phyloP scores from a whole-genome alignment of 352 stramenopile species.

The Pythium myriotylum region DNA sequence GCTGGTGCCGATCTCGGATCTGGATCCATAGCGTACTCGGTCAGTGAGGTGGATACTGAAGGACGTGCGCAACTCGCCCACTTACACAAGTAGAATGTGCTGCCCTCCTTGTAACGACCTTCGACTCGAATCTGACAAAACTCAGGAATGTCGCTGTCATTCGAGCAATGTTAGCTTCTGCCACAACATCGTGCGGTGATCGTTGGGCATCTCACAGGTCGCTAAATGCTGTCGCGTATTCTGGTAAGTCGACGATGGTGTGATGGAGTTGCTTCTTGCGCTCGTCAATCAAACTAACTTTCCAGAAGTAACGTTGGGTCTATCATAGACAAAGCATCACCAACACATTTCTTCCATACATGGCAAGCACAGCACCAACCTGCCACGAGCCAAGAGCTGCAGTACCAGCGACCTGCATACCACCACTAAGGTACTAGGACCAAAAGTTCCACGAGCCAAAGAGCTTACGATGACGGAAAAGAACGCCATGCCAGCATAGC shows the following conservation, averaged over 20 bases:
- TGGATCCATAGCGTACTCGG: constrained; percentile 18
- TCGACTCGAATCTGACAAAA: constrained; percentile 74
- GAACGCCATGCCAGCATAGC: constrained; percentile 83
- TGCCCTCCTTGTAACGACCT: constrained; percentile 68
- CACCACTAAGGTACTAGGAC: too few relatives aligned
- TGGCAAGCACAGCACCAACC: constrained; percentile 27
- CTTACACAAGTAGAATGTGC: constrained; percentile 79
- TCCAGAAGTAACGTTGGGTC: constrained; percentile 90
- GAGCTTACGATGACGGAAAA: constrained; percentile 72
- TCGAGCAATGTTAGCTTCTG: background rate
- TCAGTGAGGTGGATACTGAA: too few relatives aligned
- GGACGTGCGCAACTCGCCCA: background rate
- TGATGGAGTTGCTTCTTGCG: constrained; percentile 75
- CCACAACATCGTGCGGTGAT: background rate
- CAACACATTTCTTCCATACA: background rate
- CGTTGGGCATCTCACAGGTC: constrained; percentile 61
- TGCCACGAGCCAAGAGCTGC: constrained; percentile 83
- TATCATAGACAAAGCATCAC: constrained; percentile 26
- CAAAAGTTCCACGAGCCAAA: too few relatives aligned
- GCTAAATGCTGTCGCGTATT: constrained; percentile 56
- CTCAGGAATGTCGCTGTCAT: constrained; percentile 69
- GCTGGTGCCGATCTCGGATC: constrained; percentile 82
- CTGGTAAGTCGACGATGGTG: constrained; percentile 60
- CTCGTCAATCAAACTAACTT: constrained; percentile 85
- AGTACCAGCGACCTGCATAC: constrained; percentile 60